A percentile compares a stretch with the other conserved stretches of the same genome.
These are phyloP conservation scores for Populus hybrid DNA, from an alignment of 441 rosid genomes.

Conservation along the genomic window DNA sequence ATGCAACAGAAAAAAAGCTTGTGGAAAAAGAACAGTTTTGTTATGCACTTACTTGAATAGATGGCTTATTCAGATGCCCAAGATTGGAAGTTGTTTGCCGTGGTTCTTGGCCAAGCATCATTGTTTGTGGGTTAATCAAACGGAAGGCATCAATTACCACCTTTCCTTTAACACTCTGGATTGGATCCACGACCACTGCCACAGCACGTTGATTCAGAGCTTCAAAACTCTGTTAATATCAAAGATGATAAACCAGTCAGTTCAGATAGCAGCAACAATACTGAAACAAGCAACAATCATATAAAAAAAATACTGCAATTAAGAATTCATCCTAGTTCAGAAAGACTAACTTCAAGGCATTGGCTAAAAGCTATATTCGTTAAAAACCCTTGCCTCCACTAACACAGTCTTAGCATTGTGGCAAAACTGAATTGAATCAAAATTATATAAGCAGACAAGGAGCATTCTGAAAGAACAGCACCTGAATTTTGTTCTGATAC, in stretches of 20 bases:
- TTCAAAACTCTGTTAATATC: constrained; percentile 82
- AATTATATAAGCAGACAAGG: neutral
- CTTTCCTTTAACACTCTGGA: constrained; percentile 96
- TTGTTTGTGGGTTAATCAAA: constrained; percentile 91
- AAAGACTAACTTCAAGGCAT: neutral
- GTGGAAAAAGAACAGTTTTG: neutral
- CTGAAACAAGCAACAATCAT: neutral
- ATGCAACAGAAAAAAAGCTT: neutral
- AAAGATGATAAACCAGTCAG: constrained; percentile 8
- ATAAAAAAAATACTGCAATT: neutral
- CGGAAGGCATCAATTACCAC: constrained; percentile 99
- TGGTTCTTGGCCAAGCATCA: constrained; percentile 99
- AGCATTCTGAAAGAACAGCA: neutral
- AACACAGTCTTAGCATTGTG: neutral
- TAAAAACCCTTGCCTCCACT: neutral
- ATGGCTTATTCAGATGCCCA: constrained; percentile 95
- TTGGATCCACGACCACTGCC: constrained; percentile 98
- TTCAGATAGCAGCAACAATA: neutral
- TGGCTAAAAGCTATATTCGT: neutral
- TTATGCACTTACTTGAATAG: constrained; percentile 66
- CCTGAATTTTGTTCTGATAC: neutral
- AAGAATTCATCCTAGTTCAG: neutral
- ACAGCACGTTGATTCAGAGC: constrained; percentile 97
- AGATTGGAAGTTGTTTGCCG: constrained; percentile 93
- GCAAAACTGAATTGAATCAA: neutral